Conservation (phyloP, 2,329 filamentous ascomycete genomes). For the Dothideomycetes sp. region DNA sequence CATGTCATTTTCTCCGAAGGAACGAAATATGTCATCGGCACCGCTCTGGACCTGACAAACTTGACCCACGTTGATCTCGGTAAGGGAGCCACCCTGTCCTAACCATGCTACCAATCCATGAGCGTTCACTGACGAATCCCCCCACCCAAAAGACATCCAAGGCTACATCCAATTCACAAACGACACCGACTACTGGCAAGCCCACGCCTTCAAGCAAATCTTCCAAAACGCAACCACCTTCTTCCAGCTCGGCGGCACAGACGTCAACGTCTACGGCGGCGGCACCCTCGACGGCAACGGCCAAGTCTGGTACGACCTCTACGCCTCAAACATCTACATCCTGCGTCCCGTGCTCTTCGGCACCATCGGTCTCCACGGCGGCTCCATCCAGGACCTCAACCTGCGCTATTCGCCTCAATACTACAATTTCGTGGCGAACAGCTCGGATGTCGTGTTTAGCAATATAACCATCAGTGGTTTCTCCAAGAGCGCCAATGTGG, state of each 20-base stretch:
- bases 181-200: constrained; percentile 59
- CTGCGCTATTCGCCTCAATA: constrained; percentile 51
- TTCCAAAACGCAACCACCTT: constrained; percentile 60
- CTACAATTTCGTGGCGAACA: constrained; percentile 57
- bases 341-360: constrained; percentile 49
- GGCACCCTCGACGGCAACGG: constrained; percentile 54
- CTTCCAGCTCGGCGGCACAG: constrained; percentile 54
- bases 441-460: constrained; percentile 50
- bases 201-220: constrained; percentile 49
- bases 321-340: constrained; percentile 45
- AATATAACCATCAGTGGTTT: constrained; percentile 49
- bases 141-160: constrained; percentile 44
- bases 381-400: constrained; percentile 48
- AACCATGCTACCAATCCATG: too few relatives aligned
- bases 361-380: constrained; percentile 45
- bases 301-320: constrained; percentile 54
- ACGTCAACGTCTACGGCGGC: constrained; percentile 58
- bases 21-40: constrained; percentile 50
- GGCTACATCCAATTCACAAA: constrained; percentile 53
- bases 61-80: constrained; percentile 52
- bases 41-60: constrained; percentile 54
- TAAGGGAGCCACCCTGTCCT: too few relatives aligned
- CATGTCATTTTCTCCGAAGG: constrained; percentile 47
- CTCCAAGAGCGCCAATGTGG: constrained; percentile 40
- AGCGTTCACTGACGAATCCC: too few relatives aligned